A percentile compares a stretch with the other conserved stretches of the same genome.
These are phyloP conservation scores for Umbellularia californica DNA, from an alignment of 164 flowering plant genomes.

Conservation along the genomic window DNA sequence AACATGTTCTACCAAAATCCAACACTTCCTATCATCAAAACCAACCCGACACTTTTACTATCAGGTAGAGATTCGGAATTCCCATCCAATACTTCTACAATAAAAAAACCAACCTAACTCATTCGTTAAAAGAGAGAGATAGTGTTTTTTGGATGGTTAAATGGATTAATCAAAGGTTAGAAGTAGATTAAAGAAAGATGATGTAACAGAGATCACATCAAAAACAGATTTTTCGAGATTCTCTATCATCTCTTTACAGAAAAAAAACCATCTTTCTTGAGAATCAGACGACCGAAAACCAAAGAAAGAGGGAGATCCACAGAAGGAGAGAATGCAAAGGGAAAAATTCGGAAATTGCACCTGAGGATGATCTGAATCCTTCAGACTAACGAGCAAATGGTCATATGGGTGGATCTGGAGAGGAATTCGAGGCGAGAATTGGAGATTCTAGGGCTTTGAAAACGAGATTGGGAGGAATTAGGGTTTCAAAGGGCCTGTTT, in stretches of 20 bases:
- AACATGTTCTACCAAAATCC: too few relatives aligned
- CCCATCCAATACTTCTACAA: not conserved
- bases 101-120: too few relatives aligned
- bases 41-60: too few relatives aligned
- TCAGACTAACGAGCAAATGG: not conserved
- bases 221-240: not conserved
- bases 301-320: not conserved
- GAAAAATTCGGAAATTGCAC: not conserved
- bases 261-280: not conserved
- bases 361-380: slow-evolving; percentile 4
- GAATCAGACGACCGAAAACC: not conserved
- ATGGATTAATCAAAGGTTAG: not conserved
- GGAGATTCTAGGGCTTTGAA: not conserved
- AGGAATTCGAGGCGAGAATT: not conserved
- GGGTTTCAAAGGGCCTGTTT: too few relatives aligned
- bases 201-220: not conserved
- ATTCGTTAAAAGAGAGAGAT: not conserved
- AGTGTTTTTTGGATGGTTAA: not conserved
- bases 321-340: not conserved
- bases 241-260: not conserved
- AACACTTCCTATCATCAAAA: too few relatives aligned
- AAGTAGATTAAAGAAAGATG: not conserved
- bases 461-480: not conserved
- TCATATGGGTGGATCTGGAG: not conserved
- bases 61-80: not conserved